Conservation (phyloP, 768 basidiomycete genomes). For the Hysterangium stoloniferum region DNA sequence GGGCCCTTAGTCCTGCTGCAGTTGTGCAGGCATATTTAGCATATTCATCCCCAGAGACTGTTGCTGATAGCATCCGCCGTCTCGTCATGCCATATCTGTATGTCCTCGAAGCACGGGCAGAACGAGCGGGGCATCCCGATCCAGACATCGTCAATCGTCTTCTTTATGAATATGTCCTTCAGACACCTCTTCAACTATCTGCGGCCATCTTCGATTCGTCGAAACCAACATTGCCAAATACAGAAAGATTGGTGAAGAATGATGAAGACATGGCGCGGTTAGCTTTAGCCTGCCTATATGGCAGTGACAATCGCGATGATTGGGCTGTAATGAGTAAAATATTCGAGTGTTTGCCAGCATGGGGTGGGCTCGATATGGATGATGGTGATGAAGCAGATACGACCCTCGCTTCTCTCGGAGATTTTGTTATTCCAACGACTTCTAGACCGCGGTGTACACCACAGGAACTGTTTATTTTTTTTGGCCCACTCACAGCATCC, state of each 20-base stretch:
- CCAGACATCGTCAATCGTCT: constrained; percentile 53
- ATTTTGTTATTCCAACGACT: constrained; percentile 71
- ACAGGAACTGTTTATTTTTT: constrained; percentile 71
- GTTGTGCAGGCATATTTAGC: constrained; percentile 72
- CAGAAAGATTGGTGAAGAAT: constrained; percentile 67
- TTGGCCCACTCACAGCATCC: constrained; percentile 65
- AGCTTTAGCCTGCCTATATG: constrained; percentile 86
- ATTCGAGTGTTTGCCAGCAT: constrained; percentile 94
- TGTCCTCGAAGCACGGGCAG: constrained; percentile 81
- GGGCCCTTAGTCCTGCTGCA: constrained; percentile 50
- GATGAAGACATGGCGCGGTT: constrained; percentile 82
- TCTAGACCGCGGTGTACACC: constrained; percentile 48
- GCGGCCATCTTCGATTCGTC: constrained; percentile 83
- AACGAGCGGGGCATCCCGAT: constrained; percentile 70
- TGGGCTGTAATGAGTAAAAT: constrained; percentile 86
- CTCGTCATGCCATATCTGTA: constrained; percentile 91
- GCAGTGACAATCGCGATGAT: constrained; percentile 57
- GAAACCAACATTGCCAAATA: constrained; percentile 72
- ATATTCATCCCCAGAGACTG: constrained; percentile 54
- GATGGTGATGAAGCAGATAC: constrained; percentile 74
- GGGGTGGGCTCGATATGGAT: constrained; percentile 53
- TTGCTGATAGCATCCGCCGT: constrained; percentile 60
- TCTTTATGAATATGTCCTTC: constrained; percentile 66
- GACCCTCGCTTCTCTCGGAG: constrained; percentile 71
- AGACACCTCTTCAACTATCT: constrained; percentile 56